phyloP scores from a whole-genome alignment of 257 asterid genomes.

The Nicotiana obtusifolia region DNA sequence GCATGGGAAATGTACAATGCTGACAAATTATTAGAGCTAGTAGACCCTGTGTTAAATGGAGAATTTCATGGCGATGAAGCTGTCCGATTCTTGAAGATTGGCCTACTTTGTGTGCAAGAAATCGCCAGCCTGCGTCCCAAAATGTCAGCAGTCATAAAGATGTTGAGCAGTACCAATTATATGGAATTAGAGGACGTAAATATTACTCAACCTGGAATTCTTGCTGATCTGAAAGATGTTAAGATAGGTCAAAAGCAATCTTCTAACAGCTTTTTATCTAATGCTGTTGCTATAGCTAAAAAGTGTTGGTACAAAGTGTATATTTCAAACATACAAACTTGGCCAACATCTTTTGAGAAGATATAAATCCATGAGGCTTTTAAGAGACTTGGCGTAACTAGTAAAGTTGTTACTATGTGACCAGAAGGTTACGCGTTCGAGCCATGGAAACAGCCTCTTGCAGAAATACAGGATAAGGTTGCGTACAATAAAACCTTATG shows the following conservation, averaged over 20 bases:
- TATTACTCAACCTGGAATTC: slow-evolving; percentile 7
- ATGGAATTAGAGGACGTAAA: not conserved
- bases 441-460: too few species aligned
- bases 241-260: slow-evolving; percentile 1
- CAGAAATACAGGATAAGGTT: too few species aligned
- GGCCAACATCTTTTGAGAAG: not conserved
- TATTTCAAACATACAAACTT: not conserved
- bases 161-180: not conserved
- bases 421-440: too few species aligned
- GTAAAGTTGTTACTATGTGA: too few species aligned
- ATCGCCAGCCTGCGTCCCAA: slow-evolving; percentile 4
- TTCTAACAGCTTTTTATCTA: not conserved
- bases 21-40: not conserved
- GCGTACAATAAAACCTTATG: too few species aligned
- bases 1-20: slow-evolving; percentile 13
- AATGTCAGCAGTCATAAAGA: not conserved
- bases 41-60: not conserved
- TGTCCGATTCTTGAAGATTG: slow-evolving; percentile 6
- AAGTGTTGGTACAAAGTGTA: slow-evolving; percentile 1
- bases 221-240: slow-evolving; percentile 10
- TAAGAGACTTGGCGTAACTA: too few species aligned
- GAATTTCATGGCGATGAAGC: not conserved
- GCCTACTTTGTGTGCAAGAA: slow-evolving; percentile 10
- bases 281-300: not conserved
- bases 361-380: not conserved